Evolutionary conservation across 306 rosid species (phyloP), one percentile per base, ranked within the genome.

Genomic region (Vigna nakashimae): DNA sequence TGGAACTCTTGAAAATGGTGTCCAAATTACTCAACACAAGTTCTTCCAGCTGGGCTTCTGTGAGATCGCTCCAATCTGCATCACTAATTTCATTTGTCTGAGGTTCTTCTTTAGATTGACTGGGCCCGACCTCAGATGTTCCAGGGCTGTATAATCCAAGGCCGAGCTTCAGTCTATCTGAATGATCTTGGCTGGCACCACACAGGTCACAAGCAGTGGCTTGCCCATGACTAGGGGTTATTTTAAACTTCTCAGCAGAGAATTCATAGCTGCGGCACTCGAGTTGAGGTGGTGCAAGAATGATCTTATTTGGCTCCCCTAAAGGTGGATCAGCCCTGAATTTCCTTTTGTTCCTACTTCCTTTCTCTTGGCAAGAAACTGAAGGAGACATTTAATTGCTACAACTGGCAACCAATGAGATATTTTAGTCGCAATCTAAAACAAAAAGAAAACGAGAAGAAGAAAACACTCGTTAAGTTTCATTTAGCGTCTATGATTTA

Each of bases 331-430:
- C 98, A 45, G 92, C 90, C 80, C 96, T 87, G 84, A 88, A 93
- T 82, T 93, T 93, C 88, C 98, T 89, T 87, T 93, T 93, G 76
- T 91, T 93, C 83, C 94, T 86, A 77, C 97, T 90, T 22, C 91
- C 91, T 81, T 90, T 92, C 73, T 89, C 93, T 87, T 89, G 93
- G 52, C 87, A 68, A 48, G 90, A 79, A 53, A 89, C 75, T 22
- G 90, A 82, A 49, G 94, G 85, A 82, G 93, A 81, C 63, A 83
- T 81, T 30, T 85, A 86, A 59, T 79, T 65, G 81, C 75, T 86
- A 73, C 79, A 73, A 78, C 84, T 79, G 84, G 90, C 92, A 53
- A 86, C 94, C 88, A 93, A 80, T 17, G 92, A 90, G n/a, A 84
- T 88, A 90, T 86, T 83, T 71, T 76, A 79, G 89, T 90, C 87